These are phyloP conservation scores for Orbilia javanica DNA, from an alignment of 2,329 filamentous ascomycete genomes.

Conservation along the genomic window DNA sequence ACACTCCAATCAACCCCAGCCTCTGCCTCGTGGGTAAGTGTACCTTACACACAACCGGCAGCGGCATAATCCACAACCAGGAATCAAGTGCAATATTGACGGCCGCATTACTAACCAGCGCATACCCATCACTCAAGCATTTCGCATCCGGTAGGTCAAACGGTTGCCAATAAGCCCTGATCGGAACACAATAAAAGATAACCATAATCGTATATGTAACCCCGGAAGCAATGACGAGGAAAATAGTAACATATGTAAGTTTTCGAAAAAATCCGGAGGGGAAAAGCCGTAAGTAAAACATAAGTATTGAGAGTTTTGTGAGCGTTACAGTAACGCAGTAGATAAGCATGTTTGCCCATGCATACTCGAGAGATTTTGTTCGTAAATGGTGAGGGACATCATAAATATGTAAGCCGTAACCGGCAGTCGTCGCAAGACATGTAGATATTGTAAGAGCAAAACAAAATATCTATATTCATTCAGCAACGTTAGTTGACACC, in stretches of 20 bases:
- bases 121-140: constrained; percentile 46
- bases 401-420: constrained; percentile 58
- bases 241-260: constrained; percentile 40
- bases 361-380: constrained; percentile 54
- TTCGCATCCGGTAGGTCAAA: constrained; percentile 32
- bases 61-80: constrained; percentile 54
- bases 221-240: constrained; percentile 30
- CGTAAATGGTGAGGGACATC: constrained; percentile 51
- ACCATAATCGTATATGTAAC: constrained; percentile 40
- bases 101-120: constrained; percentile 53
- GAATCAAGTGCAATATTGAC: constrained; percentile 54
- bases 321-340: constrained; percentile 44
- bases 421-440: constrained; percentile 56
- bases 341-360: constrained; percentile 57
- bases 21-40: constrained; percentile 43
- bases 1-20: constrained; percentile 48
- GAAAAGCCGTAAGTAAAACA: constrained; percentile 50
- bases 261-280: constrained; percentile 31
- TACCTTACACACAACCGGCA: constrained; percentile 48
- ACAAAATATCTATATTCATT: constrained; percentile 40
- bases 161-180: constrained; percentile 55
- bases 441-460: constrained; percentile 53
- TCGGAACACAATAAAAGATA: constrained; percentile 53
- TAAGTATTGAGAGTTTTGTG: constrained; percentile 56
- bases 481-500: neutral